Conservation (phyloP, 106 monocot species). For the Acorus calamus region DNA sequence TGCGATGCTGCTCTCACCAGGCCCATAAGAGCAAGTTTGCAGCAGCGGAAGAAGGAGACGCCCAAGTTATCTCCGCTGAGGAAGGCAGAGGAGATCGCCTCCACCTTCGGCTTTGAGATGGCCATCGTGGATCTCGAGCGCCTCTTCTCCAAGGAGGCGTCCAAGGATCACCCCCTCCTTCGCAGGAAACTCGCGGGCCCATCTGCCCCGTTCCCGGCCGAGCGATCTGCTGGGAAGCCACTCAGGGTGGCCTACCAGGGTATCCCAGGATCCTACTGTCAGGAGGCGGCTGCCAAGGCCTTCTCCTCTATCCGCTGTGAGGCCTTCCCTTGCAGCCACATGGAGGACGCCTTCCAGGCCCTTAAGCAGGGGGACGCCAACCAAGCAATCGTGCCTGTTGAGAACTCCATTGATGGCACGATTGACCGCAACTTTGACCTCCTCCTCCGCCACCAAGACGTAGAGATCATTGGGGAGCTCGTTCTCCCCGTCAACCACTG, state of each 20-base stretch:
- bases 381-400: slow-evolving; percentile 56
- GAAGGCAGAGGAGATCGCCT: slow-evolving; percentile 30
- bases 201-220: too few species aligned
- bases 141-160: slow-evolving; percentile 8
- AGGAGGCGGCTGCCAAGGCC: slow-evolving; percentile 48
- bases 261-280: slow-evolving; percentile 56
- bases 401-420: slow-evolving; percentile 68
- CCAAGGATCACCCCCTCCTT: too few species aligned
- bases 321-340: slow-evolving; percentile 27
- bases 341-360: slow-evolving; percentile 54
- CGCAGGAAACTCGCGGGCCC: too few species aligned
- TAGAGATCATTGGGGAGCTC: slow-evolving; percentile 45
- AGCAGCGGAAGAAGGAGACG: too few species aligned
- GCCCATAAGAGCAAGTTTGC: too few species aligned
- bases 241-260: slow-evolving; percentile 71
- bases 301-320: slow-evolving; percentile 16
- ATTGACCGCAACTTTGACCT: slow-evolving; percentile 59
- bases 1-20: too few species aligned
- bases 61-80: slow-evolving; percentile 6
- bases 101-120: slow-evolving; percentile 28
- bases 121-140: slow-evolving; percentile 38
- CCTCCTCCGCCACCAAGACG: slow-evolving; percentile 43
- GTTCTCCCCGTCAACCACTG: slow-evolving; percentile 71
- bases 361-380: slow-evolving; percentile 41
- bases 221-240: too few species aligned